A percentile compares a stretch with the other conserved stretches of the same genome.
Evolutionary conservation across 176 grass and related monocot species (phyloP).

Genomic region (Puya raimondii): DNA sequence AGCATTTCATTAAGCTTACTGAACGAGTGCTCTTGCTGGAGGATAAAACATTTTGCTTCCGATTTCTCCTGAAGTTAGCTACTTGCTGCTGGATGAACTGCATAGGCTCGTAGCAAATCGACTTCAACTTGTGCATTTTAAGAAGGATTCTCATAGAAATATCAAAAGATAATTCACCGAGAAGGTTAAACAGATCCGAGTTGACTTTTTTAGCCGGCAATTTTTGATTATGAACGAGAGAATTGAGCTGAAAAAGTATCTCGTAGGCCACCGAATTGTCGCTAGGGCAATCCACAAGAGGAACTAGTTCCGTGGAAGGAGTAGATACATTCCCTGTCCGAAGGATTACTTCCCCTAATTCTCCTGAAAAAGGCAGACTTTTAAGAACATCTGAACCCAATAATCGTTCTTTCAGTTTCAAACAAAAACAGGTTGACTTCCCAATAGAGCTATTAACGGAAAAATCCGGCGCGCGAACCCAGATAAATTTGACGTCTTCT

Average conservation of each 20-base stretch:
- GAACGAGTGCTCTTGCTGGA: conserved; percentile 19
- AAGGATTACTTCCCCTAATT: conserved; percentile 46
- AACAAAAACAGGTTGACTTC: conserved; percentile 47
- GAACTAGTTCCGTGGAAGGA: conserved; percentile 44
- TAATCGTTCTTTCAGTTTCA: conserved; percentile 38
- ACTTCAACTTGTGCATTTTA: conserved; percentile 72
- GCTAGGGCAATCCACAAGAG: conserved; percentile 55
- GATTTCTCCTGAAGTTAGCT: conserved; percentile 29
- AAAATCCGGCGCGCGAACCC: conserved; percentile 82
- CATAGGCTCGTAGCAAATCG: conserved; percentile 68
- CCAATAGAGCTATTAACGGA: conserved; percentile 60
- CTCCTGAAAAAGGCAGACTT: conserved; percentile 42
- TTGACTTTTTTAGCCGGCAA: conserved; percentile 50
- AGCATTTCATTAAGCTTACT: conserved; percentile 56
- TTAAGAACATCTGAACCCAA: conserved; percentile 42
- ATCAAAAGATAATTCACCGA: conserved; percentile 43
- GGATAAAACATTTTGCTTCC: conserved; percentile 15
- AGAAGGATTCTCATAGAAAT: conserved; percentile 49
- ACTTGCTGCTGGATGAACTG: conserved; percentile 55
- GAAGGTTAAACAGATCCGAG: conserved; percentile 59
- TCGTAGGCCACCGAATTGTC: conserved; percentile 64
- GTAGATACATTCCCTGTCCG: conserved; percentile 8
- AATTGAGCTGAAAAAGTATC: conserved; percentile 78
- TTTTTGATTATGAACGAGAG: conserved; percentile 86
- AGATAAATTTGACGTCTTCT: conserved; percentile 54